A percentile compares a stretch with the other conserved stretches of the same genome.
Conservation (phyloP, 2,329 filamentous ascomycete species). For the Lojkania enalia region DNA sequence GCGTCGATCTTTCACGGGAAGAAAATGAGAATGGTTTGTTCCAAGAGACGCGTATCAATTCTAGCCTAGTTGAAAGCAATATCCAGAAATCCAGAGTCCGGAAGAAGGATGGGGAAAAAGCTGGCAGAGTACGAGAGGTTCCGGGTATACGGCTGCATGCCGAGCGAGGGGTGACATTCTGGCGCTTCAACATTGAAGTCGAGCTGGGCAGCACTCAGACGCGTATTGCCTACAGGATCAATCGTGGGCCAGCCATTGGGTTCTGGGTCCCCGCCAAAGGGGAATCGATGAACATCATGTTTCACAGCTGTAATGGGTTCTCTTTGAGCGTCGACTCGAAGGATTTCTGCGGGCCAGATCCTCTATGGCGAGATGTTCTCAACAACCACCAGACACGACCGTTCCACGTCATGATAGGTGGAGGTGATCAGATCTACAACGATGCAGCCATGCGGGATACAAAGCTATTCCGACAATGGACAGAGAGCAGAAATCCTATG, state of each 20-base stretch:
- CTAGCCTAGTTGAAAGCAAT: conserved; percentile 46
- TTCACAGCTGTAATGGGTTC: conserved; percentile 97
- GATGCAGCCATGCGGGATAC: conserved; percentile 79
- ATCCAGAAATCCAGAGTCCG: conserved; percentile 51
- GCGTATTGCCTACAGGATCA: conserved; percentile 93
- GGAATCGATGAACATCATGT: conserved; percentile 98
- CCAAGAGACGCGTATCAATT: conserved; percentile 64
- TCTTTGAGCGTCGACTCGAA: conserved; percentile 76
- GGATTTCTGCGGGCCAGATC: conserved; percentile 87
- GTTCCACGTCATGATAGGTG: conserved; percentile 98
- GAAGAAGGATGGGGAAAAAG: conserved; percentile 74
- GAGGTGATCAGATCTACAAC: conserved; percentile 93
- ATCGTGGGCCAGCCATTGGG: conserved; percentile 80
- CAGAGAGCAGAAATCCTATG: conserved; percentile 74
- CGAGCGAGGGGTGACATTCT: conserved; percentile 90
- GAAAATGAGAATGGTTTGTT: conserved; percentile 85
- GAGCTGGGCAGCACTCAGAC: conserved; percentile 78
- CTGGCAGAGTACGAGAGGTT: conserved; percentile 81
- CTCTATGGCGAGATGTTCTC: conserved; percentile 93
- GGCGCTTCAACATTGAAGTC: conserved; percentile 94
- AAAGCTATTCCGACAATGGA: conserved; percentile 79
- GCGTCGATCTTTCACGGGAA: conserved; percentile 73
- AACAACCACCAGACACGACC: conserved; percentile 89
- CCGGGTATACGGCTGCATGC: conserved; percentile 79
- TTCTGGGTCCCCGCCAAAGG: conserved; percentile 92